Percentiles rank a stretch among this genome's conserved stretches.
Conservation (phyloP, 1,139 yeast species). For the Taphrina wiesneri region DNA sequence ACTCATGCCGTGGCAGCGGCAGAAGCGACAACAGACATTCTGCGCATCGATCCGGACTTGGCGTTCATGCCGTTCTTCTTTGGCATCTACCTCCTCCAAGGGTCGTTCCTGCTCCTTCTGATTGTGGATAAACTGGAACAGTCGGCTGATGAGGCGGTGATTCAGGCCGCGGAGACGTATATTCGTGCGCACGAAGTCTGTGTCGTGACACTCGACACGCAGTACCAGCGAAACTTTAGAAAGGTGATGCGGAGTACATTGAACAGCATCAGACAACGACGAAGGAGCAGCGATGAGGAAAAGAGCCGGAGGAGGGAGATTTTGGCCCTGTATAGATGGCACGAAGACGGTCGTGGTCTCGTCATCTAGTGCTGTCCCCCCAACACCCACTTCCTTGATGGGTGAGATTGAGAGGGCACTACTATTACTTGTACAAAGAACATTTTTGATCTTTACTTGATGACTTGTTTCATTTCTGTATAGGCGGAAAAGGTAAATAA, state of each 20-base stretch:
- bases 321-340: conserved; percentile 43
- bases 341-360: conserved; percentile 43
- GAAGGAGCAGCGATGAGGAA: conserved; percentile 34
- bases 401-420: too few relatives aligned
- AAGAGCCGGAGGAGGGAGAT: conserved; percentile 42
- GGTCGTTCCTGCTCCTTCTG: conserved; percentile 42
- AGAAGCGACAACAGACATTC: conserved; percentile 42
- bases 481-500: neutral
- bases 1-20: conserved; percentile 44
- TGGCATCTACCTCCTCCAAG: conserved; percentile 45
- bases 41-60: conserved; percentile 44
- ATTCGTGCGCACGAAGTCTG: conserved; percentile 47
- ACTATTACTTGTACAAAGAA: too few relatives aligned
- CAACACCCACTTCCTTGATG: too few relatives aligned
- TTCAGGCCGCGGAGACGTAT: conserved; percentile 44
- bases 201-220: conserved; percentile 45
- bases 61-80: conserved; percentile 46
- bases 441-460: too few relatives aligned
- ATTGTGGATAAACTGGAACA: conserved; percentile 44
- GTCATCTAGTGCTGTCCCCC: conserved; percentile 41
- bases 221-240: conserved; percentile 45
- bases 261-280: conserved; percentile 36
- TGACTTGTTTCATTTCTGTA: too few relatives aligned
- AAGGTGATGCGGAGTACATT: conserved; percentile 44
- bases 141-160: conserved; percentile 44